Conservation (phyloP, 2,329 filamentous ascomycete species). For the Magnaporthales sp. region DNA sequence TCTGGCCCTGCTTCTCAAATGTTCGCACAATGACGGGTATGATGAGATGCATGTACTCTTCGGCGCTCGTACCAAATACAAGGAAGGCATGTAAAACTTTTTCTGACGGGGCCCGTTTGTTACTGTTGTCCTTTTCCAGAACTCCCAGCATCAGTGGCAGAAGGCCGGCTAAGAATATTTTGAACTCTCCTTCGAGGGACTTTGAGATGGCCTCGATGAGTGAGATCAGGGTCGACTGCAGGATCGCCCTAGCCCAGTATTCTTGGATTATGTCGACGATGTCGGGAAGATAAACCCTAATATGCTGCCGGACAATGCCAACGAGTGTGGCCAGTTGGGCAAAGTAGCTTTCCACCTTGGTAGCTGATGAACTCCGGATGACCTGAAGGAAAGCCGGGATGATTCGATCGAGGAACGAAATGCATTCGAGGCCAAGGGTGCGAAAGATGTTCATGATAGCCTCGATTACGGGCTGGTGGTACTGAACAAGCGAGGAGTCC, state of each 20-base stretch:
- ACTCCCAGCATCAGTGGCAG: slow-evolving; percentile 91
- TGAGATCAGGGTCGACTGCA: slow-evolving; percentile 86
- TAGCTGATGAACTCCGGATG: slow-evolving; percentile 70
- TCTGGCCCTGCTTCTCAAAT: slow-evolving; percentile 83
- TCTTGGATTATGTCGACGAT: slow-evolving; percentile 83
- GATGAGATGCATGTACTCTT: slow-evolving; percentile 99
- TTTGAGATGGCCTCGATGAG: slow-evolving; percentile 90
- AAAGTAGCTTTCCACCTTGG: slow-evolving; percentile 88
- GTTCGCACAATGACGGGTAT: slow-evolving; percentile 90
- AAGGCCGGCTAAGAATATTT: slow-evolving; percentile 83
- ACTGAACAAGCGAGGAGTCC: slow-evolving; percentile 79
- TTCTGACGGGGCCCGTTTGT: slow-evolving; percentile 74
- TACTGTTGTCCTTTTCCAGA: slow-evolving; percentile 73
- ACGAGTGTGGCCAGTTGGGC: slow-evolving; percentile 92
- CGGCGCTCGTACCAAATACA: slow-evolving; percentile 88
- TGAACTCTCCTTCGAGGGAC: slow-evolving; percentile 95
- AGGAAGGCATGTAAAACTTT: slow-evolving; percentile 90
- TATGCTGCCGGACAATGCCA: slow-evolving; percentile 92
- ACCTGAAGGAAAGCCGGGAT: slow-evolving; percentile 89
- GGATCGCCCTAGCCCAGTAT: slow-evolving; percentile 74
- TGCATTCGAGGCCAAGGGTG: slow-evolving; percentile 90
- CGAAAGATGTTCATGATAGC: slow-evolving; percentile 99
- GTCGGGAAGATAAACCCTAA: slow-evolving; percentile 78
- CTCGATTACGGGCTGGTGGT: slow-evolving; percentile 90
- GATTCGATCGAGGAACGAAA: slow-evolving; percentile 87